These are phyloP conservation scores for Pichia cabralensis DNA, from an alignment of 805 yeast genomes.

Conservation along the genomic window DNA sequence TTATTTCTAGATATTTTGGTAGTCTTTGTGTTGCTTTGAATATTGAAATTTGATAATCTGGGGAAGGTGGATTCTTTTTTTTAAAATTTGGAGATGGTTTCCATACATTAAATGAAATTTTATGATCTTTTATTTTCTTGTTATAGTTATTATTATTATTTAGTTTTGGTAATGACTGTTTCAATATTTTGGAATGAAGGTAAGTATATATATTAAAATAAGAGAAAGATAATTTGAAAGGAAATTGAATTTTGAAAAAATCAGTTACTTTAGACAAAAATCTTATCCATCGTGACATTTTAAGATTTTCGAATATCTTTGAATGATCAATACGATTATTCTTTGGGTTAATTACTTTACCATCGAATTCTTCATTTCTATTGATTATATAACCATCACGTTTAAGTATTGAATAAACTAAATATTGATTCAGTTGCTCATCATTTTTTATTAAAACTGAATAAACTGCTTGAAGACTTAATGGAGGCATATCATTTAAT, in stretches of 20 bases:
- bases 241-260: slow-evolving; percentile 8
- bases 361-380: slow-evolving; percentile 15
- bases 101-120: slow-evolving; percentile 64
- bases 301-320: slow-evolving; percentile 3
- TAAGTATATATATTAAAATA: slow-evolving; percentile 13
- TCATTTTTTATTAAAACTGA: slow-evolving; percentile 32
- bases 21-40: slow-evolving; percentile 38
- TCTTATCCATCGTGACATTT: slow-evolving; percentile 9
- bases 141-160: background rate
- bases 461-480: slow-evolving; percentile 60
- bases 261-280: slow-evolving; percentile 1
- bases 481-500: slow-evolving; percentile 24
- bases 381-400: slow-evolving; percentile 68
- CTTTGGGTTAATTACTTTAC: background rate
- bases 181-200: slow-evolving; percentile 8
- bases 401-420: slow-evolving; percentile 64
- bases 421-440: slow-evolving; percentile 40
- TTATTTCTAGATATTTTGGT: slow-evolving; percentile 37
- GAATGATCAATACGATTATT: slow-evolving; percentile 1
- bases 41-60: slow-evolving; percentile 67
- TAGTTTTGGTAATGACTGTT: slow-evolving; percentile 6
- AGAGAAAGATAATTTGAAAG: slow-evolving; percentile 9
- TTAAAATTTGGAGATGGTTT: slow-evolving; percentile 67
- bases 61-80: slow-evolving; percentile 56
- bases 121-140: slow-evolving; percentile 12